These are phyloP conservation scores for Penicillium sp. DNA, from an alignment of 2,329 filamentous ascomycete genomes.

Conservation along the genomic window DNA sequence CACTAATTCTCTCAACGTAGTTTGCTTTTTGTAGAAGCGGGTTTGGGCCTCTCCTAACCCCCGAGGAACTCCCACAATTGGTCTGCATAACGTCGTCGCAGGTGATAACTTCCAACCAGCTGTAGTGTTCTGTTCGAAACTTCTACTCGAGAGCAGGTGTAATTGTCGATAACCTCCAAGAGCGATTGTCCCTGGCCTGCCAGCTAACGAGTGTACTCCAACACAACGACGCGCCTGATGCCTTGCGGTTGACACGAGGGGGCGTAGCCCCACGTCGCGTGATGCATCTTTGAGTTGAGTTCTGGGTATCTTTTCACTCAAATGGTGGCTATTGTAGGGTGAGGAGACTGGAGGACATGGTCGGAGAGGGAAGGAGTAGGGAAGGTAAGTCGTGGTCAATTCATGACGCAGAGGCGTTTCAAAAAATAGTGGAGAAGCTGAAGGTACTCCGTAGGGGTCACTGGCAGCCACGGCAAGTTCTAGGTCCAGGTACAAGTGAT, in stretches of 20 bases:
- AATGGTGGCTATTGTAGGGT: background rate
- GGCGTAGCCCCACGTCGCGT: constrained; percentile 8
- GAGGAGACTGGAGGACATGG: background rate
- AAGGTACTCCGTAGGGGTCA: background rate
- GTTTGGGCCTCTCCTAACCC: constrained; percentile 4
- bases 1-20: constrained; percentile 13
- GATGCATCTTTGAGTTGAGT: constrained; percentile 6
- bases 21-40: constrained; percentile 17
- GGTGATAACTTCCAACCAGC: background rate
- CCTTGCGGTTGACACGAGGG: constrained; percentile 7
- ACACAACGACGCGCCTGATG: constrained; percentile 1
- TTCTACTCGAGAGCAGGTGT: background rate
- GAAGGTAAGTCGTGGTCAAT: constrained; percentile 3
- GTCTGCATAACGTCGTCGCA: background rate
- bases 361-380: background rate
- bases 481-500: constrained; percentile 4
- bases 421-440: background rate
- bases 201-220: background rate
- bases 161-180: background rate
- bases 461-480: background rate
- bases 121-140: background rate
- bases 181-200: background rate
- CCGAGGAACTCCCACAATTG: background rate
- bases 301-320: background rate
- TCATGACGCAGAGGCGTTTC: constrained; percentile 15